Percentiles rank a stretch among this genome's conserved stretches.
Evolutionary conservation across 2,329 filamentous ascomycete species (phyloP).

Genomic region (Pleoardoris graminearum): DNA sequence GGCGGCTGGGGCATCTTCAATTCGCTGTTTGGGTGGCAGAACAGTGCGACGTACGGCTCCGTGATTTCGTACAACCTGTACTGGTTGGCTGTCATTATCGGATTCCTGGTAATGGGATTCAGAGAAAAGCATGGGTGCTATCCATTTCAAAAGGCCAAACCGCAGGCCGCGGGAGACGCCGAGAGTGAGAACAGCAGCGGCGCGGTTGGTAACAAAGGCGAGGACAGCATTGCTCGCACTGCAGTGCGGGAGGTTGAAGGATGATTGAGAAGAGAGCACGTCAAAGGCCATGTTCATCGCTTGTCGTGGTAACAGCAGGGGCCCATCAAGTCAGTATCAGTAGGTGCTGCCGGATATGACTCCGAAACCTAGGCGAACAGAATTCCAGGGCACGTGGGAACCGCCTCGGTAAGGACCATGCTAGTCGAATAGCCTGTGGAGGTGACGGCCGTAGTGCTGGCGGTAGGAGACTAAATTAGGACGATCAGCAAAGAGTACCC

Average conservation of each 20-base stretch:
- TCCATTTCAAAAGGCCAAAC: constrained; percentile 5
- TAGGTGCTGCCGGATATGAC: no score
- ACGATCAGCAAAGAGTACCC: neutral
- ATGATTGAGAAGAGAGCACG: neutral
- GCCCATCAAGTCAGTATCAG: neutral
- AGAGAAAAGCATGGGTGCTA: constrained; percentile 58
- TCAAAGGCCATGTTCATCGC: neutral
- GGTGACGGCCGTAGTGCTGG: neutral
- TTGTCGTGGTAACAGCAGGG: neutral
- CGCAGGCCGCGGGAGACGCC: neutral
- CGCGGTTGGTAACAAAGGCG: neutral
- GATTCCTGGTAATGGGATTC: constrained; percentile 68
- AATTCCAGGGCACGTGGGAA: neutral
- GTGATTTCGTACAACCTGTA: constrained; percentile 88
- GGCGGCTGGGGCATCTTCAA: constrained; percentile 89
- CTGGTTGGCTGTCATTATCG: constrained; percentile 72
- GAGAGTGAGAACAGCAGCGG: constrained; percentile 4
- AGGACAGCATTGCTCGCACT: neutral
- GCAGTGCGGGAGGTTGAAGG: constrained; percentile 1
- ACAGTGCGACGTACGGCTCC: constrained; percentile 84
- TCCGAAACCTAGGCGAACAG: no score
- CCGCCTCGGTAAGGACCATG: neutral
- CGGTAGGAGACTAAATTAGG: neutral
- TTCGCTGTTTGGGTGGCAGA: constrained; percentile 82
- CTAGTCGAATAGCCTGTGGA: neutral